Conservation (phyloP, 257 asterid genomes). For the Penstemon eatonii region DNA sequence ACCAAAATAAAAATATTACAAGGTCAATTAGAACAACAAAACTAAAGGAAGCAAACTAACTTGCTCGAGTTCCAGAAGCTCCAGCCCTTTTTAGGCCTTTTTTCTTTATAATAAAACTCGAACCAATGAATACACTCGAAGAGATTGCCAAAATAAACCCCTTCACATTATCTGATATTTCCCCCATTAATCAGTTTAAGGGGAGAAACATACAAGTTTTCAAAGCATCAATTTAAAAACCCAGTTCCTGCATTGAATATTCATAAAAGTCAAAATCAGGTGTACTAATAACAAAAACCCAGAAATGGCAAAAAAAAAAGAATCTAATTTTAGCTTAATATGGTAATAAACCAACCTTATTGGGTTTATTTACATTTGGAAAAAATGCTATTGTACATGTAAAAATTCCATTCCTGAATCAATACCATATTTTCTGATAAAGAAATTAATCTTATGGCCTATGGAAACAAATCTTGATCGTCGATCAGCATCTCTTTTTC, state of each 20-base stretch:
- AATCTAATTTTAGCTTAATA: neutral
- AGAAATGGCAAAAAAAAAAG: neutral
- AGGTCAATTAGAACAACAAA: too few species aligned
- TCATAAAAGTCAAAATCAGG: neutral
- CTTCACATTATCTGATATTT: constrained; percentile 43
- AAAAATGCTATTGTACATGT: neutral
- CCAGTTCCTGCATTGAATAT: constrained; percentile 26
- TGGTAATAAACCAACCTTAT: constrained; percentile 9
- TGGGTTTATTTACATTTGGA: neutral
- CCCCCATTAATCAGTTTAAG: constrained; percentile 42
- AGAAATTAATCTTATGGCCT: too few species aligned
- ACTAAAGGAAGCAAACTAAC: constrained; percentile 28
- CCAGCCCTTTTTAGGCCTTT: constrained; percentile 37
- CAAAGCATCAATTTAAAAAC: constrained; percentile 7
- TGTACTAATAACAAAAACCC: neutral
- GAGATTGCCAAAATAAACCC: constrained; percentile 51
- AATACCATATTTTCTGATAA: neutral
- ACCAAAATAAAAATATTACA: too few species aligned
- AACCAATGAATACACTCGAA: constrained; percentile 56
- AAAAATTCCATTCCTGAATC: constrained; percentile 22
- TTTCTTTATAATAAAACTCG: constrained; percentile 59
- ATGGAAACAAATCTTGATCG: too few species aligned
- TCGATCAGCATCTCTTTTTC: too few species aligned
- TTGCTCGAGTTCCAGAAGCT: constrained; percentile 49
- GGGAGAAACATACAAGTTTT: neutral